Evolutionary conservation across 768 basidiomycete genomes (phyloP), one percentile per base, ranked within the genome.

Genomic region (Amanita muscaria): DNA sequence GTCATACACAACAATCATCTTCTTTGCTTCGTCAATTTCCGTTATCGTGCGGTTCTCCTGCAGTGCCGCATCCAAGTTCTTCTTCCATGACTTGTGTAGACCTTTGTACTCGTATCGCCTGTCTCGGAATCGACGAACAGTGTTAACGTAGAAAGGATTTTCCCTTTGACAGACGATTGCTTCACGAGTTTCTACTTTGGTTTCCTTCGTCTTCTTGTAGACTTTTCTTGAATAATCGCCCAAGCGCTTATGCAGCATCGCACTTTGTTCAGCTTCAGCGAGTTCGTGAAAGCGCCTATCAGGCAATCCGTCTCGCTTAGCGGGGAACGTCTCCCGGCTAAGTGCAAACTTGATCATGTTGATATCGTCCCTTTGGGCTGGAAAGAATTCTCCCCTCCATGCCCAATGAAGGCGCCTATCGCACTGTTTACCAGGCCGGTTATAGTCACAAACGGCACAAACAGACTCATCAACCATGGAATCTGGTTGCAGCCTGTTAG

Each of bases 31-130:
- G 50, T 93, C 88, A 30, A 96, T 75, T 56, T 97, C 92, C 5
- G 84, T 76, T 21, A 97, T 71, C 3, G 83, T 77, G 4, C 79
- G 74, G 5, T 80, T 80, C 54, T 81, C 82, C n/a, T 70, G 64
- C 10, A 75, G 48, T 23, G 82, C 73, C 2, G 70, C 72, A 56
- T 99, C 96, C 30, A 97, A 74, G 53, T 88, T 97, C 72, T 96
- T 96, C 79, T 97, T 99, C 96, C 94, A 98, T 7, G 89, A 93
- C 68, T 99, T 99, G 66, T 80, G 93, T 29, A 96, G 70, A 7
- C 94, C 94, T 67, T 99, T 99, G 75, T 99, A 99, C 58, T 96
- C 91, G 67, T 99, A 99, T 18, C 96, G 87, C 30, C 96, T 82
- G 64, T 99, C 96, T 59, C 96, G 79, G 72, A 98, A 99, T 39